These are phyloP conservation scores for Starmera caribaea DNA, from an alignment of 805 yeast species.

Conservation along the genomic window DNA sequence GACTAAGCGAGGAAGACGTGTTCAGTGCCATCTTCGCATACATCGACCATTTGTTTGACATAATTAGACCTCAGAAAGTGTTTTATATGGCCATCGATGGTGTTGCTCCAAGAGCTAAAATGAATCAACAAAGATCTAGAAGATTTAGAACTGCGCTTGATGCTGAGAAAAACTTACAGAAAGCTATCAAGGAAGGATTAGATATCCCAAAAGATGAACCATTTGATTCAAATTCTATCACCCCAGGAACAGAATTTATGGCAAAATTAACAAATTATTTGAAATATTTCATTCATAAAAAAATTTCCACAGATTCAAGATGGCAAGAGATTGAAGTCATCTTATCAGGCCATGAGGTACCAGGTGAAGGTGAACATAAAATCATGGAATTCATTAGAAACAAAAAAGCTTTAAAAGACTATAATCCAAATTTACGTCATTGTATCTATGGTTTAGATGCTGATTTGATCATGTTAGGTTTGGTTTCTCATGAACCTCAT, in stretches of 20 bases:
- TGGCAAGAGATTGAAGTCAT: slow-evolving; percentile 77
- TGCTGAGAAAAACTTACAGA: slow-evolving; percentile 69
- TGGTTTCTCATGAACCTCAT: slow-evolving; percentile 92
- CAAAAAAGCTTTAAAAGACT: slow-evolving; percentile 62
- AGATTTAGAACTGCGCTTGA: slow-evolving; percentile 91
- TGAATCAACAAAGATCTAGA: slow-evolving; percentile 96
- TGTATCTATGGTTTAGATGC: slow-evolving; percentile 96
- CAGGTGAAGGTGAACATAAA: slow-evolving; percentile 98
- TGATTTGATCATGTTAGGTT: slow-evolving; percentile 87
- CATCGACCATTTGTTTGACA: slow-evolving; percentile 85
- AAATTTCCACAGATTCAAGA: slow-evolving; percentile 73
- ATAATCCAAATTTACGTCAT: slow-evolving; percentile 77
- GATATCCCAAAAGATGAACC: slow-evolving; percentile 76
- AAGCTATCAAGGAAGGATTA: slow-evolving; percentile 65
- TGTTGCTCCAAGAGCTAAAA: slow-evolving; percentile 97
- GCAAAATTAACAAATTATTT: slow-evolving; percentile 73
- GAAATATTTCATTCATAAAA: slow-evolving; percentile 81
- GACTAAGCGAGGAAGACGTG: slow-evolving; percentile 83
- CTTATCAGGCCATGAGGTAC: slow-evolving; percentile 90
- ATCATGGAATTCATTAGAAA: slow-evolving; percentile 87
- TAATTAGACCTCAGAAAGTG: slow-evolving; percentile 76
- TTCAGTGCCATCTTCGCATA: slow-evolving; percentile 88
- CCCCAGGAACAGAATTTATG: slow-evolving; percentile 98
- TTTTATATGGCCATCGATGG: slow-evolving; percentile 98
- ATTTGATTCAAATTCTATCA: slow-evolving; percentile 86